Conservation (phyloP, 1,284 basidiomycete genomes). For the Ustilago loliicola region DNA sequence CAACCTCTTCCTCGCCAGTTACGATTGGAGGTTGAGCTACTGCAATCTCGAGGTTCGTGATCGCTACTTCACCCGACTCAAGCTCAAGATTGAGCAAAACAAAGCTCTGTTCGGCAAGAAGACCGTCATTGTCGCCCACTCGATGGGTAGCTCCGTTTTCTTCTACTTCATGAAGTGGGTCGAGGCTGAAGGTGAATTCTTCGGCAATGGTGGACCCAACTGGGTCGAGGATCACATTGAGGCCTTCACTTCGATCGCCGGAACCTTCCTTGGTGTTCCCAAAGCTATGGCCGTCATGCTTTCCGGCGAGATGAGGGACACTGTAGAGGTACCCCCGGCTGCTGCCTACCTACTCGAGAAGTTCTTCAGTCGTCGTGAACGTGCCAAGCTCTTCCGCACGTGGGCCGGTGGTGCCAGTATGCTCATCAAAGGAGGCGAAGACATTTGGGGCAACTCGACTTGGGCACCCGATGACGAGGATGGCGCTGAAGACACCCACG, state of each 20-base stretch:
- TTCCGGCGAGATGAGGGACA: constrained; percentile 89
- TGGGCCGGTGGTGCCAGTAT: constrained; percentile 90
- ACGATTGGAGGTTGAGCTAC: constrained; percentile 80
- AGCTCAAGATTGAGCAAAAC: constrained; percentile 85
- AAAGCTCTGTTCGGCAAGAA: constrained; percentile 81
- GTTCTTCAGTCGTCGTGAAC: constrained; percentile 86
- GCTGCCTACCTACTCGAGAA: constrained; percentile 79
- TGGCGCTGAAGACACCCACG: constrained; percentile 72
- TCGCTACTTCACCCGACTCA: constrained; percentile 89
- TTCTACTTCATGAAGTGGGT: constrained; percentile 83
- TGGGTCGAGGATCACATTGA: constrained; percentile 87
- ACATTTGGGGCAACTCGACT: constrained; percentile 84
- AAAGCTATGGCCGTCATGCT: constrained; percentile 97
- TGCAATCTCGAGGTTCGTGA: constrained; percentile 90
- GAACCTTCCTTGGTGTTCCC: constrained; percentile 82
- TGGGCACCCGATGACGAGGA: constrained; percentile 67
- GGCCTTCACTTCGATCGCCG: constrained; percentile 78
- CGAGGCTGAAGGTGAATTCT: constrained; percentile 79
- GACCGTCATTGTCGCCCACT: constrained; percentile 86
- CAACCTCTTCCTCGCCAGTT: constrained; percentile 66
- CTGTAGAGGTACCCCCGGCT: constrained; percentile 89
- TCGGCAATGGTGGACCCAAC: constrained; percentile 85
- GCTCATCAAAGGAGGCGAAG: constrained; percentile 81
- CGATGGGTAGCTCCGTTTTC: constrained; percentile 71
- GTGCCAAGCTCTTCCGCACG: constrained; percentile 89